phyloP scores from a whole-genome alignment of 2,329 filamentous ascomycete species.

The Verticillium nonalfalfae region DNA sequence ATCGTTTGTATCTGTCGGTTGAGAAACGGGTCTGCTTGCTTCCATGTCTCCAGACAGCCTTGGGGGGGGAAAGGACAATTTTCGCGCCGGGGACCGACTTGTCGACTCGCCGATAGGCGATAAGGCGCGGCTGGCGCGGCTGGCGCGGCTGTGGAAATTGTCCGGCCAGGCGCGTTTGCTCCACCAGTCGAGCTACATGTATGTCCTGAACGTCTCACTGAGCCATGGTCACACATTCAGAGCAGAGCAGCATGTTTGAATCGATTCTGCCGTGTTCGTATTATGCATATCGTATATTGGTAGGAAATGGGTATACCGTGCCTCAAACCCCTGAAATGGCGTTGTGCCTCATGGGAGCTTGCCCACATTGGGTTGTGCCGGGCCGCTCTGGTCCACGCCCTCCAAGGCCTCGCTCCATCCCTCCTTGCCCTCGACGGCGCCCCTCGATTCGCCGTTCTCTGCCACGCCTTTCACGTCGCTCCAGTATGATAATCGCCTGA shows the following conservation, averaged over 20 bases:
- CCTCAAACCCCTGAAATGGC: background rate
- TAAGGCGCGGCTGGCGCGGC: background rate
- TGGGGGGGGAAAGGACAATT: background rate
- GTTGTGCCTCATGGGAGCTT: conserved; percentile 10
- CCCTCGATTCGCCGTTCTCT: conserved; percentile 38
- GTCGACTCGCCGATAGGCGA: background rate
- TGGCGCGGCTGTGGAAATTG: no score
- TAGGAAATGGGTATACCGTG: conserved; percentile 12
- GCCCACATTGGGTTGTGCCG: conserved; percentile 26
- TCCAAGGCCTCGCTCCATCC: conserved; percentile 41
- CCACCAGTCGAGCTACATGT: no score
- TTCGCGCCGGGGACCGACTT: background rate
- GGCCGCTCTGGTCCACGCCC: conserved; percentile 48
- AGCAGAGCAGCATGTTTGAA: no score
- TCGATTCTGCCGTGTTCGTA: background rate
- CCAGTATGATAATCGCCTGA: conserved; percentile 80
- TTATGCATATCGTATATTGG: background rate
- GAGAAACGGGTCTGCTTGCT: no score
- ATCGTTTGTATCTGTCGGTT: background rate
- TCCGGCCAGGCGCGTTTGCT: background rate
- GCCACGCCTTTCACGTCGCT: conserved; percentile 72
- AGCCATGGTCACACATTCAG: no score
- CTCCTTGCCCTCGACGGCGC: conserved; percentile 33
- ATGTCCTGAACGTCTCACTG: no score
- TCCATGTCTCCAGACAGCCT: background rate